Evolutionary conservation across 139 green algal species (phyloP), one percentile per base, ranked within the genome.

Genomic region (Coelastrella sp.): DNA sequence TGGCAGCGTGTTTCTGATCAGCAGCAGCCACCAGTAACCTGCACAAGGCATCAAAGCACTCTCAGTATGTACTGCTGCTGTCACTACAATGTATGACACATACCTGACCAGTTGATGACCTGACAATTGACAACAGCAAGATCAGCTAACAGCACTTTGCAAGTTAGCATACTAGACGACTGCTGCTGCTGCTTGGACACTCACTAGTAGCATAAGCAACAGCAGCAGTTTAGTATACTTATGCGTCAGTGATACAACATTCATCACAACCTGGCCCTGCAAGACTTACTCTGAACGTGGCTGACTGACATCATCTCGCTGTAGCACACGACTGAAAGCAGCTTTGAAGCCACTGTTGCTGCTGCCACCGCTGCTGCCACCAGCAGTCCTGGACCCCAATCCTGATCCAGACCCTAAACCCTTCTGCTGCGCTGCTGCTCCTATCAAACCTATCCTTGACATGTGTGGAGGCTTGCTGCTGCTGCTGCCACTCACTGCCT

Each of bases 271-370:
- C 8, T 53, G 8, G 45, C 45, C 11, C 11, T 11, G 8, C 45
- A 53, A 11, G 30, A 72, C 78, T 50, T 60, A 84, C 78, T 51
- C 76, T 38, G 78, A 40, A 40, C 66, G 38, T 60, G 78, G 78
- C 32, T 84, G 60, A 27, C 62, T 74, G 60, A 76, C 62, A 27
- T 84, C 78, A 7, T 19, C 34, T 8, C 43, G 40, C 60, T 84
- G 60, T 60, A 84, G 21, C 60, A 84, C 78, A 27, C 48, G 23
- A 2, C 38, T 38, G 62, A 84, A 84, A 4, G 62, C 35, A 40
- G 60, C 60, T 3, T 64, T 57, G 27, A 84, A 84, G 60, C 78
- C 72, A 32, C 78, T 64, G 59, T n/a, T 73, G 38, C 77, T 64
- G 77, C 74, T 35, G 21, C 32, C 50, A 50, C 25, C 30, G 4